phyloP scores from a whole-genome alignment of 768 basidiomycete genomes.

The Neoboletus magnificus region DNA sequence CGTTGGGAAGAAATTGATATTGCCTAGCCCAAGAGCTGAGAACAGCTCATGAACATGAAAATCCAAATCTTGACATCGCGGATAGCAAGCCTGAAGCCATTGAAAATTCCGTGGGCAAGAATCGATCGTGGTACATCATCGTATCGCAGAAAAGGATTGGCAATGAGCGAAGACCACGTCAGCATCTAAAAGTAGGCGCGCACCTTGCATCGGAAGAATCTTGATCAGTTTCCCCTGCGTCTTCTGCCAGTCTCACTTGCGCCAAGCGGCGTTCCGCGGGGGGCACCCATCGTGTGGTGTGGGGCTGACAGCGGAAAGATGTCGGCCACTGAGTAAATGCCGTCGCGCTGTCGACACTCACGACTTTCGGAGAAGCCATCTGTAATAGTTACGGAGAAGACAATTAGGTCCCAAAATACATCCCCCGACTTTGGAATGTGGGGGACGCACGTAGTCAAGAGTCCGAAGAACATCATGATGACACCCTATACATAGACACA shows the following conservation, averaged over 20 bases:
- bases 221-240: conserved; percentile 63
- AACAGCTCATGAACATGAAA: conserved; percentile 50
- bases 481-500: conserved; percentile 42
- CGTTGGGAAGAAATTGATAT: conserved; percentile 60
- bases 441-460: conserved; percentile 44
- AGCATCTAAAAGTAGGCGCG: not conserved
- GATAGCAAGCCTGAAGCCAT: conserved; percentile 54
- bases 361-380: conserved; percentile 61
- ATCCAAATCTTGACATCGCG: conserved; percentile 52
- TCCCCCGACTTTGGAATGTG: not conserved
- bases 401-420: not conserved
- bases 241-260: conserved; percentile 66
- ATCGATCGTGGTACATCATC: not conserved
- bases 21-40: conserved; percentile 53
- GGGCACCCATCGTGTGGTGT: conserved; percentile 61
- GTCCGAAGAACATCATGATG: conserved; percentile 58
- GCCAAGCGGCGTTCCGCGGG: conserved; percentile 52
- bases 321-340: not conserved
- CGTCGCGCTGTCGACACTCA: conserved; percentile 26
- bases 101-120: conserved; percentile 36
- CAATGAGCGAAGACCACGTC: not conserved
- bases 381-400: conserved; percentile 19
- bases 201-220: conserved; percentile 31
- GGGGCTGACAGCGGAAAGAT: conserved; percentile 37
- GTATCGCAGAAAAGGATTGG: not conserved